Percentiles rank a stretch among this genome's conserved stretches.
These are phyloP conservation scores for Bathelium albidoporum DNA, from an alignment of 495 filamentous ascomycete species.

Conservation along the genomic window DNA sequence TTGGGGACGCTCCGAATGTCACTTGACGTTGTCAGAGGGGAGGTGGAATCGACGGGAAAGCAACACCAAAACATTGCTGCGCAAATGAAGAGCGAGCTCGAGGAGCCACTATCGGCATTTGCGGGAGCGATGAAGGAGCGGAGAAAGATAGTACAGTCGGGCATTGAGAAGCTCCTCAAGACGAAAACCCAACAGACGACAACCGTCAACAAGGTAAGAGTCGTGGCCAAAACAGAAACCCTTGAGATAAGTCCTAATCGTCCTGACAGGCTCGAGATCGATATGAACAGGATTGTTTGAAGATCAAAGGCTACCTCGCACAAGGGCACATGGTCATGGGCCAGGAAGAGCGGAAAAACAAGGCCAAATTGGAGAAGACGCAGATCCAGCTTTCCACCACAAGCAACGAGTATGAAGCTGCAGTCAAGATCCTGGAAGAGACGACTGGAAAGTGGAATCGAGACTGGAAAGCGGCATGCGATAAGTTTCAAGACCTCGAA, in stretches of 20 bases:
- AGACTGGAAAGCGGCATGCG: conserved; percentile 95
- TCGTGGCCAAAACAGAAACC: background rate
- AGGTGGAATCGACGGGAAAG: conserved; percentile 92
- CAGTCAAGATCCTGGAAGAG: conserved; percentile 87
- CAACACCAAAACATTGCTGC: conserved; percentile 77
- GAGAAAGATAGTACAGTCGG: conserved; percentile 87
- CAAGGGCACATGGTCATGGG: conserved; percentile 99
- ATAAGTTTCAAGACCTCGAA: conserved; percentile 99
- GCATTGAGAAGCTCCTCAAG: conserved; percentile 88
- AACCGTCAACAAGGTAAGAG: conserved; percentile 71
- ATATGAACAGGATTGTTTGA: conserved; percentile 93
- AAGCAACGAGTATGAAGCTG: conserved; percentile 85
- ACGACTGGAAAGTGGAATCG: conserved; percentile 94
- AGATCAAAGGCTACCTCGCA: conserved; percentile 96
- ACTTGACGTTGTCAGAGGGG: conserved; percentile 74
- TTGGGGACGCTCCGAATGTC: conserved; percentile 71
- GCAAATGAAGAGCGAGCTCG: conserved; percentile 96
- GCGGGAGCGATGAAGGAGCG: conserved; percentile 89
- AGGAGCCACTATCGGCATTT: conserved; percentile 87
- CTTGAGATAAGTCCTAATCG: conserved; percentile 18
- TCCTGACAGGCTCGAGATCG: conserved; percentile 64
- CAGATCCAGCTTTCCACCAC: conserved; percentile 86
- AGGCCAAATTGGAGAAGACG: conserved; percentile 96
- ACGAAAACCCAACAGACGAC: conserved; percentile 85
- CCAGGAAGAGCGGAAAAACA: conserved; percentile 97